These are phyloP conservation scores for Calamus simplicifolius DNA, from an alignment of 176 grass and related monocot genomes.

Conservation along the genomic window DNA sequence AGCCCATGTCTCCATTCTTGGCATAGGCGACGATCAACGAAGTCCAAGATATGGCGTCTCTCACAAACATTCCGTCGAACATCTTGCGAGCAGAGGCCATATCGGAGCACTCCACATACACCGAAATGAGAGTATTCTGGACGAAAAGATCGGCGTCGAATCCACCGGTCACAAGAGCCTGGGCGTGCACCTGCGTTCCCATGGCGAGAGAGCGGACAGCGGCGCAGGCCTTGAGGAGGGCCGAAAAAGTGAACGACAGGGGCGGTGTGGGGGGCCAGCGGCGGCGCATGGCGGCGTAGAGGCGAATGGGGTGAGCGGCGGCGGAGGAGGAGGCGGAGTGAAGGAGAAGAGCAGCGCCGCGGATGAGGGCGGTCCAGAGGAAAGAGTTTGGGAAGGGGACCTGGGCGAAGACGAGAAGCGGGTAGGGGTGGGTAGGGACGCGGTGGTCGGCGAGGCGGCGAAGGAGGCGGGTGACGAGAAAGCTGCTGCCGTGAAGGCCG, in stretches of 20 bases:
- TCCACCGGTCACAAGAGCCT: not conserved
- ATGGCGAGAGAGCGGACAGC: not conserved
- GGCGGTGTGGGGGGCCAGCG: not conserved
- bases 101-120: not conserved
- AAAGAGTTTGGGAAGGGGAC: not conserved
- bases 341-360: not conserved
- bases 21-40: not conserved
- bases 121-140: not conserved
- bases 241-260: slow-evolving; percentile 1
- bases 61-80: slow-evolving; percentile 1
- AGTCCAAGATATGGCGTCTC: slow-evolving; percentile 3
- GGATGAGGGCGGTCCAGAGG: not conserved
- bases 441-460: not conserved
- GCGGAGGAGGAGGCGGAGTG: not conserved
- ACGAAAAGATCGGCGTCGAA: slow-evolving; percentile 6
- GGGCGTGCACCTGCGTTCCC: not conserved
- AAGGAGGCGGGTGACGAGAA: not conserved
- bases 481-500: not conserved
- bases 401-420: not conserved
- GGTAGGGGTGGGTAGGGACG: slow-evolving; percentile 1
- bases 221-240: slow-evolving; percentile 7
- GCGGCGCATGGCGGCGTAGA: not conserved
- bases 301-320: not conserved
- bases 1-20: no score
- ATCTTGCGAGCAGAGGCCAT: not conserved